Evolutionary conservation across 495 filamentous ascomycete genomes (phyloP), one percentile per base, ranked within the genome.

Genomic region (Neurospora sp.): DNA sequence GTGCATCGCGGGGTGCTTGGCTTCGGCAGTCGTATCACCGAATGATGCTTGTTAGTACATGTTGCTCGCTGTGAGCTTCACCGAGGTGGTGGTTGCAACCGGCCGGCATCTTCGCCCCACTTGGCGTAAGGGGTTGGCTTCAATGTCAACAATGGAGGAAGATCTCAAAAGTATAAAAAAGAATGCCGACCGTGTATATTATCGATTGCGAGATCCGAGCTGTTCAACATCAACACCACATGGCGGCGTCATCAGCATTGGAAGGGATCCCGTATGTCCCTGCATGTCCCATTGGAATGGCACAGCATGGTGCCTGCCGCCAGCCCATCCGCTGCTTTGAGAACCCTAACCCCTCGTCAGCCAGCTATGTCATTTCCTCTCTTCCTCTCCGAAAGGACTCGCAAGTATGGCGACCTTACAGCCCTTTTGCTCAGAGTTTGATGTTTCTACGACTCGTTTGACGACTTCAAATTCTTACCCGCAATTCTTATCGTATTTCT

Each of bases 1-100:
- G 48, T 62, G 46, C 48, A 62, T 62, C 54, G 54, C 23, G 54
- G 54, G 54, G 27, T 66, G 54, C 27, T 66, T 66, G 54, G 54
- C 54, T 18, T 66, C 54, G 54, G 54, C 31, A 18, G 54, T 66
- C 1, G 27, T 66, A 35, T 18, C 14, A 37, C 54, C 54, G 54
- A 66, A 7, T 16, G 54, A 62, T 35, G 12, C 54, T 62, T 62
- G 54, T 62, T 62, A 62, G 54, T 62, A 27, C 4, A 18, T 66
- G 27, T 66, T 4, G 1, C 54, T 66, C 54, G 54, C 23, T 66
- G 54, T 66, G 27, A 66, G 18, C 54, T 66, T 16, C 12, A 16
- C 54, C 54, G 54, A 66, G 54, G 14, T 8, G 18, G 14, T 31
- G 2, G 20, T 66, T 66, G 14, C 6, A 31, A 35, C 27, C 54